Percentiles rank a stretch among this genome's conserved stretches.
These are phyloP conservation scores for Coniosporium tulheliwenetii DNA, from an alignment of 2,329 filamentous ascomycete species.

Conservation along the genomic window DNA sequence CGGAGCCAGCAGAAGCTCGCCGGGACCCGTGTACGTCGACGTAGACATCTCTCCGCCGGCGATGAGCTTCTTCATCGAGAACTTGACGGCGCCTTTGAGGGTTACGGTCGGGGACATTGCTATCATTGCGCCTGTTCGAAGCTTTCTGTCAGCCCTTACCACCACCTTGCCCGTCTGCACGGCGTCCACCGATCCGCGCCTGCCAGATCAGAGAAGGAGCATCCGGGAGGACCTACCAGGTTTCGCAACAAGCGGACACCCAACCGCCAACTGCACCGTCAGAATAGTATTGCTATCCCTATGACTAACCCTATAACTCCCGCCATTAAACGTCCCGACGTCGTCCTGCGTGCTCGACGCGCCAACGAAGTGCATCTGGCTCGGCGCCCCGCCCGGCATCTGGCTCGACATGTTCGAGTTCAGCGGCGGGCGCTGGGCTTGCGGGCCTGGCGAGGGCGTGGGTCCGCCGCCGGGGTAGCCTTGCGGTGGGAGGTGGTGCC, in stretches of 20 bases:
- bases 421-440: constrained; percentile 11
- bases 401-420: constrained; percentile 13
- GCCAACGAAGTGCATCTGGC: constrained; percentile 45
- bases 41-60: constrained; percentile 63
- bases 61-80: constrained; percentile 83
- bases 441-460: constrained; percentile 21
- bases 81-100: constrained; percentile 68
- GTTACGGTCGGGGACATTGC: constrained; percentile 85
- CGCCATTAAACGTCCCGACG: constrained; percentile 92
- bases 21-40: constrained; percentile 75
- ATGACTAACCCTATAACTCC: constrained; percentile 85
- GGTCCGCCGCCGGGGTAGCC: constrained; percentile 9
- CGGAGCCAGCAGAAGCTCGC: constrained; percentile 76
- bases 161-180: neutral
- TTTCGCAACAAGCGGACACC: constrained; percentile 66
- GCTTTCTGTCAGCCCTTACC: neutral
- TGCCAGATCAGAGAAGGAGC: neutral
- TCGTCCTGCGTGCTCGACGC: constrained; percentile 56
- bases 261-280: constrained; percentile 78
- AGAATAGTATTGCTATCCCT: constrained; percentile 80
- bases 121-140: constrained; percentile 59
- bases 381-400: constrained; percentile 23
- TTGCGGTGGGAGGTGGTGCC: constrained; percentile 5
- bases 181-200: no score
- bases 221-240: constrained; percentile 38